Conservation (phyloP, 179 eudicot species). For the Heliamphora pulchella region DNA sequence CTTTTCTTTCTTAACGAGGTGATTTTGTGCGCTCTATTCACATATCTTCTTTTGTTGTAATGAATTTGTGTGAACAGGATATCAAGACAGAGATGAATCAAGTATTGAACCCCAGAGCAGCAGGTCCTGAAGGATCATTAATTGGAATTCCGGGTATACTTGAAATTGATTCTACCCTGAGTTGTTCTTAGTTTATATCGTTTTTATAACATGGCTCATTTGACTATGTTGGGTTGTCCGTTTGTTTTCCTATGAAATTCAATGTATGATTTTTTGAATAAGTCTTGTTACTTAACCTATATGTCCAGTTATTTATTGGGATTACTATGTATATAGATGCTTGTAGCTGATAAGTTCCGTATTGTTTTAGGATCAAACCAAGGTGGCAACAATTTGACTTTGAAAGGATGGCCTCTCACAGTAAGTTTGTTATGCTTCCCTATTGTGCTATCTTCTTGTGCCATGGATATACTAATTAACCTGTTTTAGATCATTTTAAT, state of each 20-base stretch:
- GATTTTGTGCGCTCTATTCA: background rate
- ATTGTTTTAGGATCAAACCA: constrained; percentile 67
- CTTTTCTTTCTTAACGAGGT: background rate
- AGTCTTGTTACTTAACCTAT: background rate
- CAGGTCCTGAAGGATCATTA: constrained; percentile 79
- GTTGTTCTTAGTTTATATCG: background rate
- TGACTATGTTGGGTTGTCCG: background rate
- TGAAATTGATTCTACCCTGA: background rate
- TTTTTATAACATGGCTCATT: background rate
- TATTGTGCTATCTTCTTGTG: background rate
- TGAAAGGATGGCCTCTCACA: constrained; percentile 94
- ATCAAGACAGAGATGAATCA: constrained; percentile 82
- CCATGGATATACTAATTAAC: background rate
- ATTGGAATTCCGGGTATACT: constrained; percentile 79
- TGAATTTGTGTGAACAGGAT: constrained; percentile 43
- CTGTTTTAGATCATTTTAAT: background rate
- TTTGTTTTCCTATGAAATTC: background rate
- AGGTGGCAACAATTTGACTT: constrained; percentile 69
- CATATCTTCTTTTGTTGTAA: background rate
- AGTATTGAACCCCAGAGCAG: constrained; percentile 54
- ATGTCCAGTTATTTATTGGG: background rate
- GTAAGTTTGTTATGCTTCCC: constrained; percentile 36
- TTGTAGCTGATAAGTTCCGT: constrained; percentile 17
- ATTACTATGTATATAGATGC: background rate
- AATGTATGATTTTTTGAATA: background rate